A percentile compares a stretch with the other conserved stretches of the same genome.
phyloP scores from a whole-genome alignment of 2,329 filamentous ascomycete genomes.

The Colletotrichum sp. region DNA sequence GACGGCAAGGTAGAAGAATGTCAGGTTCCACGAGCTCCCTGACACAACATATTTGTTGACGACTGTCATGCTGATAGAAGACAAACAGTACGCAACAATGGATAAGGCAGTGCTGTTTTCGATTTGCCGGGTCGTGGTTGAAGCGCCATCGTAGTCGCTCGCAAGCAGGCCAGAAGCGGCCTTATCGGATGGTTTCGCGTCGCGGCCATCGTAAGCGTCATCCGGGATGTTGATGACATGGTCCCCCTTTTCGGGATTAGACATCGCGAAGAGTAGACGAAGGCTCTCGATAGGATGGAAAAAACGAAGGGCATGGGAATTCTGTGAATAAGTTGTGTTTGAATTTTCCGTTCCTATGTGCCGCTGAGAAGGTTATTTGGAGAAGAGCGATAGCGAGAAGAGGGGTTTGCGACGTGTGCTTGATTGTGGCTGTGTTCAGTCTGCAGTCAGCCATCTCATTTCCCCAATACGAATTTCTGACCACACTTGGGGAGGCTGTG shows the following conservation, averaged over 20 bases:
- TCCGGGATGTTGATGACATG: background rate
- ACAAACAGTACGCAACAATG: slow-evolving; percentile 88
- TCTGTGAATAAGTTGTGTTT: background rate
- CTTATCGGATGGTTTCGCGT: slow-evolving; percentile 26
- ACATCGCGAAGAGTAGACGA: background rate
- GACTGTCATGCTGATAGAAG: slow-evolving; percentile 98
- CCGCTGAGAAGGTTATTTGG: background rate
- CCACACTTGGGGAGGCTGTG: background rate
- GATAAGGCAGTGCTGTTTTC: slow-evolving; percentile 81
- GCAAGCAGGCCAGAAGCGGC: slow-evolving; percentile 32
- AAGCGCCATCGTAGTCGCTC: slow-evolving; percentile 32
- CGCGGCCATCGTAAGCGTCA: background rate
- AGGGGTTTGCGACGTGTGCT: background rate
- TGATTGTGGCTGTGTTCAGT: background rate
- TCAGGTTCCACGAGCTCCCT: slow-evolving; percentile 89
- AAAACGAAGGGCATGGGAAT: background rate
- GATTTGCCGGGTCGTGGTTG: slow-evolving; percentile 35
- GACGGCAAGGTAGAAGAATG: slow-evolving; percentile 90
- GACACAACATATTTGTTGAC: slow-evolving; percentile 99
- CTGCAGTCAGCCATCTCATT: background rate
- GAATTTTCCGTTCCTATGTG: background rate
- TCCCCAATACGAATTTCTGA: background rate
- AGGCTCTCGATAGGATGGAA: background rate
- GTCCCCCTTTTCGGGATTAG: background rate
- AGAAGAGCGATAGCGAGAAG: background rate